Evolutionary conservation across 441 rosid species (phyloP).

Genomic region (Breynia disticha): DNA sequence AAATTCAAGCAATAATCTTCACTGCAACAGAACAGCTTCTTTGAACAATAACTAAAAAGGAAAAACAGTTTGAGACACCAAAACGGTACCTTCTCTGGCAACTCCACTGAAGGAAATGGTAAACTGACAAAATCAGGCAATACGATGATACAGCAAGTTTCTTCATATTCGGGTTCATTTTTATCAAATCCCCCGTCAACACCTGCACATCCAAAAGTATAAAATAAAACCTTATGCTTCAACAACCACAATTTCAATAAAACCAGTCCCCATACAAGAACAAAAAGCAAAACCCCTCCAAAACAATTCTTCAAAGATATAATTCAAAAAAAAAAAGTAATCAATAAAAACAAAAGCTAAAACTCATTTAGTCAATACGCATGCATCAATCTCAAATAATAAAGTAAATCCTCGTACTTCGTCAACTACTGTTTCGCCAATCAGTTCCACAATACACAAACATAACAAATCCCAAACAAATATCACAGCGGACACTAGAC

Average conservation of each 20-base stretch:
- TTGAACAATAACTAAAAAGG: background rate
- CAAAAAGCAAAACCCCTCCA: background rate
- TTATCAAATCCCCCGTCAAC: slow-evolving; percentile 89
- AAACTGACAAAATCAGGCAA: slow-evolving; percentile 68
- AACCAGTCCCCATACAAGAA: slow-evolving; percentile 4
- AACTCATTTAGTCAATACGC: too few relatives aligned
- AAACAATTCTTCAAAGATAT: too few relatives aligned
- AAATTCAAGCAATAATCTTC: background rate
- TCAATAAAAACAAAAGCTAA: too few relatives aligned
- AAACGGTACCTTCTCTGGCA: slow-evolving; percentile 81
- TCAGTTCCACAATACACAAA: too few relatives aligned
- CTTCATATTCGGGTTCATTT: slow-evolving; percentile 76
- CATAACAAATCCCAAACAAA: too few relatives aligned
- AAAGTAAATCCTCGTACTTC: too few relatives aligned
- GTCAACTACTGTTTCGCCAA: too few relatives aligned
- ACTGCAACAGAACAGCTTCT: background rate
- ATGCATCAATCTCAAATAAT: too few relatives aligned
- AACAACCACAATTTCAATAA: background rate
- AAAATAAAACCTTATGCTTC: background rate
- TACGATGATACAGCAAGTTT: slow-evolving; percentile 51
- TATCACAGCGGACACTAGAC: too few relatives aligned
- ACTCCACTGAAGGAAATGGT: slow-evolving; percentile 83
- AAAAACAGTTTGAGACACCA: background rate
- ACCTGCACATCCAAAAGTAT: slow-evolving; percentile 37
- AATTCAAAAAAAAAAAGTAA: too few relatives aligned